phyloP scores from a whole-genome alignment of 176 grass and related monocot genomes.

The Metroxylon sagu region DNA sequence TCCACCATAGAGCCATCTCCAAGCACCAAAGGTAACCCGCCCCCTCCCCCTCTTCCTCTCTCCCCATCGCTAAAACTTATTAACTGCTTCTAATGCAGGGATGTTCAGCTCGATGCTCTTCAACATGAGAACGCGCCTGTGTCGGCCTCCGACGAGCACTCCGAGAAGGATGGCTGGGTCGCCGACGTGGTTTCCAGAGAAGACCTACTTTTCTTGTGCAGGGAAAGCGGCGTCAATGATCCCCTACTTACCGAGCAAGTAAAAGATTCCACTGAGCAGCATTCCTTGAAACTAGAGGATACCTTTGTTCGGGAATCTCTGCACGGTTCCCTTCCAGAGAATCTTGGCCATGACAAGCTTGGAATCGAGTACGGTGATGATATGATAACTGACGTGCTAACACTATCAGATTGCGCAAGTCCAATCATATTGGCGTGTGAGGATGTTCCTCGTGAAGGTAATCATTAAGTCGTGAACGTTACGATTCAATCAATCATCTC shows the following conservation, averaged over 20 bases:
- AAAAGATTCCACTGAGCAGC: slow-evolving; percentile 30
- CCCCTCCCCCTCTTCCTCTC: not conserved
- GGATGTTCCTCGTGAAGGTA: slow-evolving; percentile 23
- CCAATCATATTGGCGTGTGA: not conserved
- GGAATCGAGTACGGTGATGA: not conserved
- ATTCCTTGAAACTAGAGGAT: slow-evolving; percentile 33
- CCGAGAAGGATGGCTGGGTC: not conserved
- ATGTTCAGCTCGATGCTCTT: not conserved
- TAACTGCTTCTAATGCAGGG: slow-evolving; percentile 9
- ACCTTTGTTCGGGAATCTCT: slow-evolving; percentile 28
- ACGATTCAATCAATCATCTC: not conserved
- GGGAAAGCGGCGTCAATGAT: slow-evolving; percentile 52
- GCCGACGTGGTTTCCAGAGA: not conserved
- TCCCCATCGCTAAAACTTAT: not conserved
- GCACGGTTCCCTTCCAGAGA: slow-evolving; percentile 3
- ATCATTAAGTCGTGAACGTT: not conserved
- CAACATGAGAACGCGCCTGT: slow-evolving; percentile 1
- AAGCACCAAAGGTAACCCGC: slow-evolving; percentile 15
- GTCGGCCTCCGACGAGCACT: not conserved
- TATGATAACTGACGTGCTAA: not conserved
- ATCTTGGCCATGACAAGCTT: not conserved
- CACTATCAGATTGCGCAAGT: not conserved
- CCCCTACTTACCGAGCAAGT: slow-evolving; percentile 41
- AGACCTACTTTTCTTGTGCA: slow-evolving; percentile 50
- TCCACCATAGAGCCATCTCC: slow-evolving; percentile 16